These are phyloP conservation scores for Tulasnella calospora DNA, from an alignment of 768 basidiomycete species.

Conservation along the genomic window DNA sequence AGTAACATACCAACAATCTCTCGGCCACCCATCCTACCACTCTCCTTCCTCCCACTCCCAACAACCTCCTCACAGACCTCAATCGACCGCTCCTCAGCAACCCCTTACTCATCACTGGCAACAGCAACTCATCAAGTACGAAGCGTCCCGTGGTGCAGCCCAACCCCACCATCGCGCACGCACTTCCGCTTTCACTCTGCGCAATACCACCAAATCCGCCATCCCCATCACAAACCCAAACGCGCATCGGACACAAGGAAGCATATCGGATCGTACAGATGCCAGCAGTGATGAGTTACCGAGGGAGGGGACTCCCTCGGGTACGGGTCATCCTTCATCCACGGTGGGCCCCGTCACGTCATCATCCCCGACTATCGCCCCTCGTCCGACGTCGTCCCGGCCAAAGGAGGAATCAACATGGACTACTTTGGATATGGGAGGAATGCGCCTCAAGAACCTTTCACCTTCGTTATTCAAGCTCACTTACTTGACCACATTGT, in stretches of 20 bases:
- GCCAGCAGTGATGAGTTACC: constrained; percentile 33
- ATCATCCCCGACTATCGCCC: constrained; percentile 31
- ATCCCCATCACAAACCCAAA: constrained; percentile 93
- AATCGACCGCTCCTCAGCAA: constrained; percentile 41
- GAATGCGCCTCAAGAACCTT: constrained; percentile 86
- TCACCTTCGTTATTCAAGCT: constrained; percentile 49
- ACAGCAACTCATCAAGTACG: constrained; percentile 86
- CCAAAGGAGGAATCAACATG: constrained; percentile 69
- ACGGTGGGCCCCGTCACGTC: constrained; percentile 63
- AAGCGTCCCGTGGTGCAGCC: constrained; percentile 66
- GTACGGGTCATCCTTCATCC: constrained; percentile 59
- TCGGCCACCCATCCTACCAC: constrained; percentile 45
- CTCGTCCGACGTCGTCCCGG: constrained; percentile 57
- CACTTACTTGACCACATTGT: constrained; percentile 69
- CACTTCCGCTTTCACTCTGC: constrained; percentile 89
- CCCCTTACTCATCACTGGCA: constrained; percentile 62
- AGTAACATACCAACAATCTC: constrained; percentile 27
- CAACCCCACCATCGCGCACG: constrained; percentile 92
- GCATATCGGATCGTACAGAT: constrained; percentile 37
- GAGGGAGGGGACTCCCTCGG: constrained; percentile 35
- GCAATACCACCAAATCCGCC: constrained; percentile 78
- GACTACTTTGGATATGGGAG: constrained; percentile 94
- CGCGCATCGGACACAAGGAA: constrained; percentile 46
- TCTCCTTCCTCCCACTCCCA: constrained; percentile 64
- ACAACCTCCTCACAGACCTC: constrained; percentile 54